These are phyloP conservation scores for Kodamaea kaohsiungensis DNA, from an alignment of 805 yeast species.

Conservation along the genomic window DNA sequence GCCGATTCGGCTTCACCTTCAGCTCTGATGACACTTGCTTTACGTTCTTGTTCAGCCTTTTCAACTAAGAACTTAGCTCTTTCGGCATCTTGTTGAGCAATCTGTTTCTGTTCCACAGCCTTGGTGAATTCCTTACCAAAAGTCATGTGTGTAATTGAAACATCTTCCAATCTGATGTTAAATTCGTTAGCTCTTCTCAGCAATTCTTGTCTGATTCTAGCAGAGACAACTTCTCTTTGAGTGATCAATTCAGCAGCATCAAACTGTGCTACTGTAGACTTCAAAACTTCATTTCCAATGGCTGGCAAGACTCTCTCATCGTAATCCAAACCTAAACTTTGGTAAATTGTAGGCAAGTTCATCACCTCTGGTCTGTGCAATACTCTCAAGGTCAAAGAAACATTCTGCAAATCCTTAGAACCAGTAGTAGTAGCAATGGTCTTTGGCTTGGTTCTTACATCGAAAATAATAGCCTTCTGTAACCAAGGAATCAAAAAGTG, in stretches of 20 bases:
- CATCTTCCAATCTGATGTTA: conserved; percentile 91
- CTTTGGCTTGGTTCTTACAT: conserved; percentile 94
- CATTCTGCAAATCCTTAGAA: conserved; percentile 95
- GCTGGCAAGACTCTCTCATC: conserved; percentile 94
- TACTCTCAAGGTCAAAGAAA: conserved; percentile 87
- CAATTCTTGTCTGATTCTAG: conserved; percentile 84
- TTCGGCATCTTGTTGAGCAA: conserved; percentile 99
- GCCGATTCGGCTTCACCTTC: conserved; percentile 99
- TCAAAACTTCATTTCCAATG: conserved; percentile 87
- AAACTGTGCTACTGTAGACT: conserved; percentile 88
- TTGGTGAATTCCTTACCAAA: conserved; percentile 96
- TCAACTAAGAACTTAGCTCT: conserved; percentile 87
- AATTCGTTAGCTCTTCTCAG: conserved; percentile 83
- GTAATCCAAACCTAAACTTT: conserved; percentile 87
- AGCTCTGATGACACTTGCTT: conserved; percentile 92
- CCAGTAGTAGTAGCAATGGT: conserved; percentile 94
- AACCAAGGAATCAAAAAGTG: conserved; percentile 96
- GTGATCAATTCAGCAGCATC: conserved; percentile 97
- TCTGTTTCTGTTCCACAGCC: conserved; percentile 98
- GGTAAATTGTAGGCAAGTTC: conserved; percentile 83
- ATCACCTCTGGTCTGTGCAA: conserved; percentile 90
- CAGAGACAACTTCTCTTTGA: conserved; percentile 92
- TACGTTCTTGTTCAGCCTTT: conserved; percentile 96
- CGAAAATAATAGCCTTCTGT: conserved; percentile 86
- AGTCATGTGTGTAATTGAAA: conserved; percentile 95